phyloP scores from a whole-genome alignment of 2,329 filamentous ascomycete species.

The Ophiostoma fasciatum region DNA sequence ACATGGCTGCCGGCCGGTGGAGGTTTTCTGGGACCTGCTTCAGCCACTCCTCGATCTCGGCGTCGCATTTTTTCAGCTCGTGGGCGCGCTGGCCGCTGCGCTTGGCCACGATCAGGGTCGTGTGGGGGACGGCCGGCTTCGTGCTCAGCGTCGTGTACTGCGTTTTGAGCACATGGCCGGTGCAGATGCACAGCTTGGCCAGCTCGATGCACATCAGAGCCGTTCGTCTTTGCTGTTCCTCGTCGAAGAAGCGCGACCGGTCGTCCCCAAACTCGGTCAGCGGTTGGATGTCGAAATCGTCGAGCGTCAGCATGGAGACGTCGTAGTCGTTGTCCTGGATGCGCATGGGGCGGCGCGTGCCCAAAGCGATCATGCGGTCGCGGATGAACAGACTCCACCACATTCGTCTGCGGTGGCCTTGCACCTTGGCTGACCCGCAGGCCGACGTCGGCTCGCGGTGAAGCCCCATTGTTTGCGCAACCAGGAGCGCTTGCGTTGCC shows the following conservation, averaged over 20 bases:
- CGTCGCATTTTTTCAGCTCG: slow-evolving; percentile 1
- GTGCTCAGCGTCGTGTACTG: slow-evolving; percentile 30
- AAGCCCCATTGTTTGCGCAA: slow-evolving; percentile 54
- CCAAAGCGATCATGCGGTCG: slow-evolving; percentile 50
- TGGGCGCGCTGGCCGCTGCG: background rate
- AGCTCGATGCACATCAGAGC: slow-evolving; percentile 48
- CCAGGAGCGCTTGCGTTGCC: slow-evolving; percentile 53
- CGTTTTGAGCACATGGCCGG: slow-evolving; percentile 49
- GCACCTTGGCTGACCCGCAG: slow-evolving; percentile 39
- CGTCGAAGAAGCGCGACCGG: background rate
- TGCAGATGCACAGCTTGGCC: slow-evolving; percentile 48
- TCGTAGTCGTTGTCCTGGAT: slow-evolving; percentile 54
- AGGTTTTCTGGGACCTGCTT: background rate
- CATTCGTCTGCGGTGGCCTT: slow-evolving; percentile 51
- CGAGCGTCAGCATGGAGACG: slow-evolving; percentile 48
- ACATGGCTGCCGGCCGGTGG: too few relatives aligned
- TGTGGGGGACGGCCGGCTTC: background rate
- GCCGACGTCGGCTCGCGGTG: slow-evolving; percentile 49
- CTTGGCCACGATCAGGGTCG: slow-evolving; percentile 2
- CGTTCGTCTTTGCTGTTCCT: background rate
- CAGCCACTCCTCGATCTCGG: background rate
- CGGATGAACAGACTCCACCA: slow-evolving; percentile 60
- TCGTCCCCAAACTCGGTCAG: too few relatives aligned
- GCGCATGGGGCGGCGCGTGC: slow-evolving; percentile 51
- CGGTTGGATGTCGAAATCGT: slow-evolving; percentile 41